Base-by-base conservation (phyloP, 2,329 filamentous ascomycete species). In the Bimuria novae-zelandiae region DNA sequence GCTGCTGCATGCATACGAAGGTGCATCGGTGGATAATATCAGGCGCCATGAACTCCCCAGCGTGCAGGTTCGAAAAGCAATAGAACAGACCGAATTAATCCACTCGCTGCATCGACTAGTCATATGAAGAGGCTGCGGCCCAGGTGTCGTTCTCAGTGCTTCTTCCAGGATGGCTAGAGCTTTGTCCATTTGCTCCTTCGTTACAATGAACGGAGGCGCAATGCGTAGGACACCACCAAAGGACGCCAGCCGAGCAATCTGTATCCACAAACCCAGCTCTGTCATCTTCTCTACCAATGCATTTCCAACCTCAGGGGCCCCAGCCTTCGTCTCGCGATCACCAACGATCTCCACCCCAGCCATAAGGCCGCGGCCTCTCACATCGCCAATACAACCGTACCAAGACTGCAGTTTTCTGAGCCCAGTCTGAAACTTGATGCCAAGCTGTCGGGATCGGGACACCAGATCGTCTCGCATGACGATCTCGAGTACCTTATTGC, bases 341-440 rank as follows among this genome's bases (percentile, higher is more conserved):
- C 70, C 69, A 1, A 87, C 79, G 56, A 87, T 83, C 68, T 86
- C 83, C 7, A 85, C 71, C 2, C 83, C 84, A 0, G 78, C 77
- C 76, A 86, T 80, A 7, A 86, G 72, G 0, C 84, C 84, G 0
- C 83, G 76, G 0, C 83, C 83, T 8, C 84, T 78, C 0, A 87
- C 79, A 61, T 86, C 83, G 1, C 84, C 84, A 46, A 87, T 83
- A 66, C 83, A 87, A 25, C 77, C 79, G 62, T 84, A 86, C n/a
- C 77, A 76, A 17, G 69, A 63, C 60, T 79, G 76, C 16, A 84
- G 70, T 25, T 52, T 66, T 21, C 69, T 69, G n/a, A 84, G 76
- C 1, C 78, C 82, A 0, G 63, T 71, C 52, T 78, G 79, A 3
- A 86, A 70, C 19, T 78, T 65, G 2, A 69, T 54, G 1, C 83